A percentile compares a stretch with the other conserved stretches of the same genome.
These are phyloP conservation scores for Tolypocladium endophyticum DNA, from an alignment of 2,329 filamentous ascomycete species.

Conservation along the genomic window DNA sequence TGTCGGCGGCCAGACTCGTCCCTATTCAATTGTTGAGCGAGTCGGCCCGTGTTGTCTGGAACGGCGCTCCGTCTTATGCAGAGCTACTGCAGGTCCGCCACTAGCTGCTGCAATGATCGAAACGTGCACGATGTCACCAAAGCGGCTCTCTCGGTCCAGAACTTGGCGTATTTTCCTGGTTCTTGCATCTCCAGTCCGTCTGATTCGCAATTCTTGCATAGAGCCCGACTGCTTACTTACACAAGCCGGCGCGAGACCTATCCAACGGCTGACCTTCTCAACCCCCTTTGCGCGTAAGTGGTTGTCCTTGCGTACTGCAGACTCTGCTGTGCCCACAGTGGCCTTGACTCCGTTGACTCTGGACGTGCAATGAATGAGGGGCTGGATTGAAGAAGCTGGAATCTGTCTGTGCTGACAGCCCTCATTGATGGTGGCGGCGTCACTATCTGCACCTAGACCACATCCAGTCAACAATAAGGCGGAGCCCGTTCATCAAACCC, in stretches of 20 bases:
- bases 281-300: too few relatives aligned
- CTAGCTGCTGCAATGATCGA: neutral
- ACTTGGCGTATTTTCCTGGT: neutral
- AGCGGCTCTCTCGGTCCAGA: neutral
- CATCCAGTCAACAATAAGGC: neutral
- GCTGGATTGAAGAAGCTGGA: too few relatives aligned
- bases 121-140: neutral
- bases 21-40: too few relatives aligned
- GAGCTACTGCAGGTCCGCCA: neutral
- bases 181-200: neutral
- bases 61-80: neutral
- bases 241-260: too few relatives aligned
- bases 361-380: too few relatives aligned
- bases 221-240: neutral
- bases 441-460: neutral
- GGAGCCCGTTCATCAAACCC: neutral
- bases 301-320: too few relatives aligned
- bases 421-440: neutral
- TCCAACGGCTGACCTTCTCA: too few relatives aligned
- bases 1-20: too few relatives aligned
- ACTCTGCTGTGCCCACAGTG: too few relatives aligned
- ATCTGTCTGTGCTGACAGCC: neutral
- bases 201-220: neutral
- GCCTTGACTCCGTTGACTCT: too few relatives aligned
- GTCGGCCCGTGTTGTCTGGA: neutral